Evolutionary conservation across 2,329 filamentous ascomycete genomes (phyloP).

Genomic region (Clonostachys rosea): DNA sequence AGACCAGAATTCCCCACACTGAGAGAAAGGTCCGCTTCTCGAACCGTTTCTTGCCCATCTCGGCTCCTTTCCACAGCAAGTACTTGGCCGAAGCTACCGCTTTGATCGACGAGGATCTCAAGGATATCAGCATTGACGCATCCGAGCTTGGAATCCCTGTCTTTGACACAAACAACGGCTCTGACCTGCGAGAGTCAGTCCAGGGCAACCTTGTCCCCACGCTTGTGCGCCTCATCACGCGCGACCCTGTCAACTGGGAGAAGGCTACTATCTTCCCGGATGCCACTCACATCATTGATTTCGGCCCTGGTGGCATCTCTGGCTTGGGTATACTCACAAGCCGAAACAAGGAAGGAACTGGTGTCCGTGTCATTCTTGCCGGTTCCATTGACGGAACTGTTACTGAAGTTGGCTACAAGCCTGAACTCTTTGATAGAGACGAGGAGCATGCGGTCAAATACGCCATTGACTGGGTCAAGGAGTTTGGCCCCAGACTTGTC

Average conservation of each 20-base stretch:
- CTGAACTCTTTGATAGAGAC: constrained; percentile 94
- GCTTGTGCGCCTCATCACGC: constrained; percentile 88
- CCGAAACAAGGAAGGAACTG: constrained; percentile 98
- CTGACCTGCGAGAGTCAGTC: constrained; percentile 70
- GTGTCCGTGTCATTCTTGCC: constrained; percentile 91
- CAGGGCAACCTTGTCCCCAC: constrained; percentile 78
- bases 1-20: constrained; percentile 89
- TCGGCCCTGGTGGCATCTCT: constrained; percentile 94
- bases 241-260: constrained; percentile 94
- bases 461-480: constrained; percentile 95
- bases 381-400: constrained; percentile 90
- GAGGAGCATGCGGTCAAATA: constrained; percentile 93
- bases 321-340: constrained; percentile 94
- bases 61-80: constrained; percentile 95
- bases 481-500: constrained; percentile 87
- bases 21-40: constrained; percentile 95
- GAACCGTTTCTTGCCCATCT: constrained; percentile 96
- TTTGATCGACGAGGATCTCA: constrained; percentile 82
- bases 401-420: constrained; percentile 92
- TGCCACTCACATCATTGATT: constrained; percentile 93
- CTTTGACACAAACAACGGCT: constrained; percentile 84
- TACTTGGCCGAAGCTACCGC: constrained; percentile 81
- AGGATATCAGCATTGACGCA: constrained; percentile 71
- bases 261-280: constrained; percentile 84
- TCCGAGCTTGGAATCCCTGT: constrained; percentile 77